A percentile compares a stretch with the other conserved stretches of the same genome.
phyloP scores from a whole-genome alignment of 805 yeast genomes.

The Candida koratica region DNA sequence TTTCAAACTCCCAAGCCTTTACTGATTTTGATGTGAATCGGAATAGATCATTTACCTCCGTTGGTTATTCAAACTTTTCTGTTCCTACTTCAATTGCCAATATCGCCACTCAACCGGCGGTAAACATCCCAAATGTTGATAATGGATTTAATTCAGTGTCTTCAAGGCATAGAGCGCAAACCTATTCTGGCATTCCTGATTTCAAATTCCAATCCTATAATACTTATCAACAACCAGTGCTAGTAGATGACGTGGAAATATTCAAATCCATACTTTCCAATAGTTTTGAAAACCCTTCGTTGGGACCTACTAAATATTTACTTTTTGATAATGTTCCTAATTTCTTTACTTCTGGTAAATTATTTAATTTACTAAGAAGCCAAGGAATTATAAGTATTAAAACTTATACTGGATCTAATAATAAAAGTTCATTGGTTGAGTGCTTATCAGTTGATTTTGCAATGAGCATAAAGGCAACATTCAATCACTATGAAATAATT shows the following conservation, averaged over 20 bases:
- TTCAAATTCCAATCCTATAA: constrained; percentile 8
- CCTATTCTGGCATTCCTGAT: constrained; percentile 33
- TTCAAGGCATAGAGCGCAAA: constrained; percentile 37
- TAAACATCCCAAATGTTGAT: constrained; percentile 15
- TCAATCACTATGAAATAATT: constrained; percentile 78
- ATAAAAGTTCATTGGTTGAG: constrained; percentile 52
- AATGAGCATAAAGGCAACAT: constrained; percentile 67
- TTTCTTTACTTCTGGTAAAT: constrained; percentile 50
- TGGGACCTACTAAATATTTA: constrained; percentile 75
- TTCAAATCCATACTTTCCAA: constrained; percentile 60
- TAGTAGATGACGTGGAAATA: constrained; percentile 59
- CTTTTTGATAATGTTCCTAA: constrained; percentile 80
- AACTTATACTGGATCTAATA: constrained; percentile 17
- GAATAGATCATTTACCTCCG: constrained; percentile 52
- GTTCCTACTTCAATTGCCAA: no score
- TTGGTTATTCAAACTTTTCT: constrained; percentile 18
- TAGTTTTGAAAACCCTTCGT: constrained; percentile 61
- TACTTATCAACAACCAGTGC: constrained; percentile 18
- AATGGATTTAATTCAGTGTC: constrained; percentile 22
- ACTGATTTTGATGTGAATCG: constrained; percentile 18
- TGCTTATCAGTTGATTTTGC: constrained; percentile 72
- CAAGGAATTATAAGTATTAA: constrained; percentile 20
- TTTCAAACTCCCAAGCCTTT: constrained; percentile 12
- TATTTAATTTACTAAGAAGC: constrained; percentile 23
- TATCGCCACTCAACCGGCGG: no score